Evolutionary conservation across 1,284 basidiomycete genomes (phyloP).

Genomic region (Schizophyllum amplum): DNA sequence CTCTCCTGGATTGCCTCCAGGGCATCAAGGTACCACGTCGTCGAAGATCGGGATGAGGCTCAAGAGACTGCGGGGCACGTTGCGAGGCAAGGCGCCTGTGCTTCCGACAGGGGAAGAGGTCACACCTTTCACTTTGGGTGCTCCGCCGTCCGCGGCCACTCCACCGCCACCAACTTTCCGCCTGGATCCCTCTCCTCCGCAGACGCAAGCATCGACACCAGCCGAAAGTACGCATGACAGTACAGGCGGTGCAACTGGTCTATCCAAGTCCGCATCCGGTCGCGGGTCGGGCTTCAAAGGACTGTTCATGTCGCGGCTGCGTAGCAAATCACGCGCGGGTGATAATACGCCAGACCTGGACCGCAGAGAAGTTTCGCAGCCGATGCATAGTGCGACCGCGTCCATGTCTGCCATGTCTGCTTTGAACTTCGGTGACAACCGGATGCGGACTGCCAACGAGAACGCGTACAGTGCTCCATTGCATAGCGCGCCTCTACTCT

Average conservation of each 20-base stretch:
- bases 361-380: neutral
- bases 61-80: conserved; percentile 60
- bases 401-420: neutral
- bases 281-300: conserved; percentile 37
- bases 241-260: neutral
- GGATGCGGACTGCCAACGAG: neutral
- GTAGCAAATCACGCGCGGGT: conserved; percentile 48
- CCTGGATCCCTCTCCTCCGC: neutral
- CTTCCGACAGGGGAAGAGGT: conserved; percentile 44
- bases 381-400: neutral
- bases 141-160: conserved; percentile 20
- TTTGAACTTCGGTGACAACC: neutral
- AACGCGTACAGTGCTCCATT: neutral
- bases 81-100: conserved; percentile 47
- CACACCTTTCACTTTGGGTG: conserved; percentile 34
- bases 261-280: neutral
- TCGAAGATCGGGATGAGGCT: conserved; percentile 57
- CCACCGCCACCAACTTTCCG: neutral
- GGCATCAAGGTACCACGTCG: conserved; percentile 24
- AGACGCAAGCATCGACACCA: neutral
- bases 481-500: neutral
- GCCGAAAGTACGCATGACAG: neutral
- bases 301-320: conserved; percentile 63
- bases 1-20: too few relatives aligned
- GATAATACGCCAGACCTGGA: conserved; percentile 6